Evolutionary conservation across 2,329 filamentous ascomycete species (phyloP).

Genomic region (Lachnellula hyalina): DNA sequence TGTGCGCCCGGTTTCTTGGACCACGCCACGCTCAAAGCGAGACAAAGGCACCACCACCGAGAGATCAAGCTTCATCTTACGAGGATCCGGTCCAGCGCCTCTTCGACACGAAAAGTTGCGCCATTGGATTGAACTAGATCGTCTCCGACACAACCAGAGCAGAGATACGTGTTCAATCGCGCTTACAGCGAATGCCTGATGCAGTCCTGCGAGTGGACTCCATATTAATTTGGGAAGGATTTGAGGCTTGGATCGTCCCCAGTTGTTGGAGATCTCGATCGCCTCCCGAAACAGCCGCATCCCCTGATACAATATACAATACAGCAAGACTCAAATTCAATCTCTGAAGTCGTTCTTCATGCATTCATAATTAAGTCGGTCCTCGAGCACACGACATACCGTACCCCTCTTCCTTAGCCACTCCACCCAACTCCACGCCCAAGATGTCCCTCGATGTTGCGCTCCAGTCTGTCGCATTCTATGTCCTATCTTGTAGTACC

Average conservation of each 20-base stretch:
- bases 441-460: conserved; percentile 51
- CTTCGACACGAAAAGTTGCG: too few relatives aligned
- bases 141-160: neutral
- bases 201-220: neutral
- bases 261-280: conserved; percentile 11
- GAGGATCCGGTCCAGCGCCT: too few relatives aligned
- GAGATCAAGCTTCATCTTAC: too few relatives aligned
- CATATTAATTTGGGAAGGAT: neutral
- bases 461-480: conserved; percentile 73
- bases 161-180: neutral
- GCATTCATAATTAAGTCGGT: conserved; percentile 16
- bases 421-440: neutral
- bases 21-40: too few relatives aligned
- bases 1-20: too few relatives aligned
- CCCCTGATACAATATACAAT: conserved; percentile 2
- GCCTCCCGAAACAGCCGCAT: conserved; percentile 16
- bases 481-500: conserved; percentile 70
- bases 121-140: too few relatives aligned
- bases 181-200: neutral
- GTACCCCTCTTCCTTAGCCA: neutral
- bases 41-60: too few relatives aligned
- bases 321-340: neutral
- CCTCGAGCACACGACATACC: conserved; percentile 10
- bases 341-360: conserved; percentile 11
- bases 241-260: neutral